Conservation (phyloP, 2,329 filamentous ascomycete species). For the Trichoderma lentiforme region DNA sequence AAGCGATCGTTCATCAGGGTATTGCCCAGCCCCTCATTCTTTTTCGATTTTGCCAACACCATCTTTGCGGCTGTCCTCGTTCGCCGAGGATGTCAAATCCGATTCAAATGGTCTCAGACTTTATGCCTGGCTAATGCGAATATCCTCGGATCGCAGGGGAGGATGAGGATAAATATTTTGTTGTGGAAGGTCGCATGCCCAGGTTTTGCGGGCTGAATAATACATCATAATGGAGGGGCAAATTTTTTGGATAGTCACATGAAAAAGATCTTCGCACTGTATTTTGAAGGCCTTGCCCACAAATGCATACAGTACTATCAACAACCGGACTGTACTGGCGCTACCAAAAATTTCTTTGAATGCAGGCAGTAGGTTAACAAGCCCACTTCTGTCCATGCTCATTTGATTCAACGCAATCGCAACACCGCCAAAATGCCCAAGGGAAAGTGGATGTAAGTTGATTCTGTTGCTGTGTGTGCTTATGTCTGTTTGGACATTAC, state of each 20-base stretch:
- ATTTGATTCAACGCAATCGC: conserved; percentile 13
- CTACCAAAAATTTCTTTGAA: conserved; percentile 31
- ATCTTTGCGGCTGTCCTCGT: conserved; percentile 39
- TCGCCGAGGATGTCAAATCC: background rate
- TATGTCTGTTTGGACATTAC: background rate
- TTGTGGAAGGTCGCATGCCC: conserved; percentile 14
- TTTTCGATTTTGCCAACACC: conserved; percentile 84
- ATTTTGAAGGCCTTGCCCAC: background rate
- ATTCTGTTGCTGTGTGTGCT: background rate
- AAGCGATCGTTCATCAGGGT: conserved; percentile 98
- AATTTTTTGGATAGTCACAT: conserved; percentile 37
- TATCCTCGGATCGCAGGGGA: background rate
- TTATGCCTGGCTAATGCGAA: background rate
- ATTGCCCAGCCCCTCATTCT: conserved; percentile 90
- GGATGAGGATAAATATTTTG: conserved; percentile 3
- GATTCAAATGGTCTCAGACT: background rate
- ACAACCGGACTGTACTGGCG: conserved; percentile 22
- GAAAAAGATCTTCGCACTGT: conserved; percentile 30
- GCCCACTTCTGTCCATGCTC: conserved; percentile 13
- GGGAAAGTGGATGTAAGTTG: conserved; percentile 64
- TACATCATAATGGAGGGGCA: conserved; percentile 47
- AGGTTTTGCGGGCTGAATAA: conserved; percentile 32
- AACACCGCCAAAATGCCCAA: conserved; percentile 61
- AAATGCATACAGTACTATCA: conserved; percentile 31
- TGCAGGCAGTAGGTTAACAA: conserved; percentile 18